Base-by-base conservation (phyloP, 495 filamentous ascomycete species). In the Aspergillus homomorphus region DNA sequence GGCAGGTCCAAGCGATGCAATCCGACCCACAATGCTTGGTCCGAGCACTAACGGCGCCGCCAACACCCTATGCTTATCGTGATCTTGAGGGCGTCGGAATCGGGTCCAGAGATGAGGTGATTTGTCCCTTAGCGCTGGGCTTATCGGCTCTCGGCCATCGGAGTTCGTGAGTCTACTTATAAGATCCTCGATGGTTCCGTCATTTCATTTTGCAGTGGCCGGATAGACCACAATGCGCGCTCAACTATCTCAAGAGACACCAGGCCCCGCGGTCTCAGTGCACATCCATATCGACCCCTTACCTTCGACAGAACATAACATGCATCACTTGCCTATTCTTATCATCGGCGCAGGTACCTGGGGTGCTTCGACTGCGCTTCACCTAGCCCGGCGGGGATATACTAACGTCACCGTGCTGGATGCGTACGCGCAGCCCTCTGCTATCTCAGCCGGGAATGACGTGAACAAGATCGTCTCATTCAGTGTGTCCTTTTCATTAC, bases 371-470 rank as follows among this genome's bases (percentile, higher is more conserved):
- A 76, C 77, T 5, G 80, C 80, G 18, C 70, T 83, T 7, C 70
- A 82, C 59, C 64, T 83, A 0, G 80, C 74, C n/a, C 72, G 80
- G 1, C 69, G 75, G 22, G 79, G 80, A 38, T 80, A 80, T 62
- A 66, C 52, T 23, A 69, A 77, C 56, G 70, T 83, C 53, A 77
- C 67, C 0, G 80, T 83, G 16, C 65, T 83, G 4, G 81, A 84
- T 62, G 65, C 69, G 7, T 62, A 77, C 50, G 57, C 60, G 0
- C 62, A 81, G 7, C 81, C 81, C 3, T 82, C 80, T 5, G 67
- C 74, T 22, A 81, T 80, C 54, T 68, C 78, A 15, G 79, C 80
- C 4, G 80, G 80, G 2, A 84, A 82, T 56, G 81, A 83, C 56
- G 61, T 84, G 18, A 84, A 84, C 53, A 83, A 83, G 57, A 83